phyloP scores from a whole-genome alignment of 305 asterid genomes.

The Petunia hybrid region DNA sequence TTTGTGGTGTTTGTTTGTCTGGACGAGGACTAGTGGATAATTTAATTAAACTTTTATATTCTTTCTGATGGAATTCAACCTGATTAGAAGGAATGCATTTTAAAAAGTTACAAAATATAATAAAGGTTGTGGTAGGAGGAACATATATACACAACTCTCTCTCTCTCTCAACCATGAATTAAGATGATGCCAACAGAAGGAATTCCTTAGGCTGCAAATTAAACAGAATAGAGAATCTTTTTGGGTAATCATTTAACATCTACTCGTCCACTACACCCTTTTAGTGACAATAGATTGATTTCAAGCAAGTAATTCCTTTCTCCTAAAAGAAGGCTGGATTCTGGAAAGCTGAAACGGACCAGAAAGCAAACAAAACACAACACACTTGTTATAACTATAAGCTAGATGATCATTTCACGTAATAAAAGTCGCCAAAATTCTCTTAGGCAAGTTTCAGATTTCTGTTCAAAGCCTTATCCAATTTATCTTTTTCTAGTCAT shows the following conservation, averaged over 20 bases:
- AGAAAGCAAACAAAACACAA: slow-evolving; percentile 4
- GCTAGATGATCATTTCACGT: slow-evolving; percentile 9
- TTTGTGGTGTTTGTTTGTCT: background rate
- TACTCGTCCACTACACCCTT: no score
- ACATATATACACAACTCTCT: background rate
- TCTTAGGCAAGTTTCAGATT: background rate
- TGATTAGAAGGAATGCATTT: background rate
- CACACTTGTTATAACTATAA: background rate
- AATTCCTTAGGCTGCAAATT: background rate
- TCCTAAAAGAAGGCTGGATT: background rate
- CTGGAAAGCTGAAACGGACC: background rate
- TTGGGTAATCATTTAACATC: no score
- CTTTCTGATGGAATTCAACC: background rate
- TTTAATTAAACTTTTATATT: background rate
- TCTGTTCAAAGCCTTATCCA: background rate
- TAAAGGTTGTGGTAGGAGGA: background rate
- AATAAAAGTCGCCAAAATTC: background rate
- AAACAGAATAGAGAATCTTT: no score
- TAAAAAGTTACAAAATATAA: background rate
- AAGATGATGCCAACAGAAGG: background rate
- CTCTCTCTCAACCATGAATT: background rate
- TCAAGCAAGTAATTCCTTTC: background rate
- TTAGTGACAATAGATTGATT: background rate
- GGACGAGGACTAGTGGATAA: background rate
- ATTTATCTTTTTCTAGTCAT: background rate